These are phyloP conservation scores for Chlamydomonas reinhardtii DNA, from an alignment of 163 green algal species.

Conservation along the genomic window DNA sequence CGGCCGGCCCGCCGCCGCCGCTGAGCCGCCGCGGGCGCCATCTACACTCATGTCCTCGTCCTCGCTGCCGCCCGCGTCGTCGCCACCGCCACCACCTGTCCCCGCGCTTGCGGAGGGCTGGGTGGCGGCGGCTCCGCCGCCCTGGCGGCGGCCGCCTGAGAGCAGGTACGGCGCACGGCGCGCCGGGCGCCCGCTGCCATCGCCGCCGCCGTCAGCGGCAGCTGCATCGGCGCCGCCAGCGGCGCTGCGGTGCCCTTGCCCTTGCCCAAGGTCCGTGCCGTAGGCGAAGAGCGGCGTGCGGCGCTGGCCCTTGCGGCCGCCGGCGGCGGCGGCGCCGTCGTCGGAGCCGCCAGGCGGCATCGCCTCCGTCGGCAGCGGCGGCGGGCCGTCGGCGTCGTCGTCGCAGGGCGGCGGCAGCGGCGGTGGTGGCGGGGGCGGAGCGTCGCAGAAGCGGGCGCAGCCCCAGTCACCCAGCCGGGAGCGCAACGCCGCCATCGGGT, in stretches of 20 bases:
- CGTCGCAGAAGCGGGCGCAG: neutral
- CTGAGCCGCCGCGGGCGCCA: neutral
- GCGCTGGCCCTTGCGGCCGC: neutral
- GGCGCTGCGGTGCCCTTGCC: neutral
- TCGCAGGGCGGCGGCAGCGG: neutral
- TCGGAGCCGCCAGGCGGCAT: neutral
- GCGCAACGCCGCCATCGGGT: neutral
- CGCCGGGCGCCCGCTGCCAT: neutral
- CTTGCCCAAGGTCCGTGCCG: neutral
- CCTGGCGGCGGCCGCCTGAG: neutral
- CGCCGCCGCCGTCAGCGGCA: neutral
- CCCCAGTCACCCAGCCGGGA: slow-evolving; percentile 15
- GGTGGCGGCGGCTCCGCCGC: neutral
- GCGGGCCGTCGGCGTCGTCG: neutral
- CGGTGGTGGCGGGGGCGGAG: slow-evolving; percentile 28
- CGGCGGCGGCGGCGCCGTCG: neutral
- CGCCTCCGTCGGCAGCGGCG: slow-evolving; percentile 25
- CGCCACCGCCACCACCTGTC: neutral
- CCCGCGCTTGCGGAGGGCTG: neutral
- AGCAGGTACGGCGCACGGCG: slow-evolving; percentile 30
- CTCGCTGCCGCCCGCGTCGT: slow-evolving; percentile 1
- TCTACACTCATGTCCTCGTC: slow-evolving; percentile 1
- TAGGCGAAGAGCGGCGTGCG: slow-evolving; percentile 25
- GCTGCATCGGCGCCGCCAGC: neutral
- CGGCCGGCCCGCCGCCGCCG: neutral